Evolutionary conservation across 805 yeast genomes (phyloP).

Genomic region (Komagataella pastoris): DNA sequence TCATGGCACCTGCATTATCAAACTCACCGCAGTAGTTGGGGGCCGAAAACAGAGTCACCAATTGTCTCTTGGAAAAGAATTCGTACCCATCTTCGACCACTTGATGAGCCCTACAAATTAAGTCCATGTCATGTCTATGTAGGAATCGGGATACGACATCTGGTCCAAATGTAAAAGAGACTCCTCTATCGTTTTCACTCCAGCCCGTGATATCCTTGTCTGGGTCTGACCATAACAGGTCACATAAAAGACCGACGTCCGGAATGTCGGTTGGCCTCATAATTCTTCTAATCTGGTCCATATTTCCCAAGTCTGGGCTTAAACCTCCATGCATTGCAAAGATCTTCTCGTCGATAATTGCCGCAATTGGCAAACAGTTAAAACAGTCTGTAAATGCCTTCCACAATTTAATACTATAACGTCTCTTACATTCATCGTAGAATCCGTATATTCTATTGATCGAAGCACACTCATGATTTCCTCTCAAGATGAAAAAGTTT

Average conservation of each 20-base stretch:
- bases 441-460: constrained; percentile 96
- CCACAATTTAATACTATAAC: constrained; percentile 97
- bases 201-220: constrained; percentile 97
- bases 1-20: constrained; percentile 99
- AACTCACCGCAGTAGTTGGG: constrained; percentile 99
- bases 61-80: constrained; percentile 89
- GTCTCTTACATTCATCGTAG: constrained; percentile 96
- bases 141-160: constrained; percentile 93
- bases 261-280: constrained; percentile 99
- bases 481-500: constrained; percentile 91
- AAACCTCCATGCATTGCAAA: constrained; percentile 99
- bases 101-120: constrained; percentile 97
- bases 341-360: constrained; percentile 94
- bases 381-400: constrained; percentile 97
- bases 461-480: constrained; percentile 97
- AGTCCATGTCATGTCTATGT: constrained; percentile 96
- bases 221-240: constrained; percentile 96
- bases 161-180: constrained; percentile 98
- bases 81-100: constrained; percentile 99
- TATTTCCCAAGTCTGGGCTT: constrained; percentile 91
- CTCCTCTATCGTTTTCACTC: constrained; percentile 99
- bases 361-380: constrained; percentile 97
- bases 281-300: constrained; percentile 97
- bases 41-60: constrained; percentile 90
- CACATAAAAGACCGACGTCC: constrained; percentile 93